phyloP scores from a whole-genome alignment of 352 stramenopile genomes.

The Phytophthora pini region DNA sequence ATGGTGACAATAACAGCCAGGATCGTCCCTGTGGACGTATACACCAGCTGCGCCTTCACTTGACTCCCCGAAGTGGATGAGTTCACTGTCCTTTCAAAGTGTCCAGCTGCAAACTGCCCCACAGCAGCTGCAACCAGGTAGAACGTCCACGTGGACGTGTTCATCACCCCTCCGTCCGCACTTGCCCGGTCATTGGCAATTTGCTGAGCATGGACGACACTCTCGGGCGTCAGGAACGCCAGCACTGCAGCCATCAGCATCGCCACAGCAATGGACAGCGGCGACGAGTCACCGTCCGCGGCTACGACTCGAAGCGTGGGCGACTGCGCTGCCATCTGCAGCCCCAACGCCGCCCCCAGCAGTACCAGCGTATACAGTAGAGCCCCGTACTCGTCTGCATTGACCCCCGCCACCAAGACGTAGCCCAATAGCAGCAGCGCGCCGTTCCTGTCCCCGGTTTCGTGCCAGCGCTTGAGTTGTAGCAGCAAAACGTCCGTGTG shows the following conservation, averaged over 20 bases:
- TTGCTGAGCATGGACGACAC: slow-evolving; percentile 34
- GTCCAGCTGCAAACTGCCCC: slow-evolving; percentile 23
- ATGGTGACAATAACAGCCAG: slow-evolving; percentile 46
- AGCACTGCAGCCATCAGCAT: slow-evolving; percentile 40
- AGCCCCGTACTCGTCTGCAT: slow-evolving; percentile 70
- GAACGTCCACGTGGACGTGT: slow-evolving; percentile 23
- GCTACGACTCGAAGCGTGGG: slow-evolving; percentile 17
- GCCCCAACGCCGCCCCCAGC: slow-evolving; percentile 50
- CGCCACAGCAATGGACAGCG: slow-evolving; percentile 44
- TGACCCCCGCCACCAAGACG: slow-evolving; percentile 66
- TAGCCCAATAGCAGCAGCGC: slow-evolving; percentile 54
- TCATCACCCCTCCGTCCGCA: slow-evolving; percentile 30
- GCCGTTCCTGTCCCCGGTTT: slow-evolving; percentile 17
- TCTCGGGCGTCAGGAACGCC: slow-evolving; percentile 37
- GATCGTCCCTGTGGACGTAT: slow-evolving; percentile 44
- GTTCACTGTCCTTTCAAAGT: slow-evolving; percentile 22
- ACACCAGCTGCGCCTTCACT: slow-evolving; percentile 44
- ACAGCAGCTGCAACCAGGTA: slow-evolving; percentile 23
- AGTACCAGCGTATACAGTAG: slow-evolving; percentile 62
- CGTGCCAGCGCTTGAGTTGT: slow-evolving; percentile 42
- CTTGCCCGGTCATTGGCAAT: slow-evolving; percentile 38
- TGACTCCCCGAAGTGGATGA: slow-evolving; percentile 34
- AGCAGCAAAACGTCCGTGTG: slow-evolving; percentile 54
- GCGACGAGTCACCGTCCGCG: slow-evolving; percentile 35
- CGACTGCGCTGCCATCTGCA: slow-evolving; percentile 31